Percentiles rank a stretch among this genome's conserved stretches.
Conservation (phyloP, 202 grass and related monocot genomes). For the Hordeum pubiflorum region DNA sequence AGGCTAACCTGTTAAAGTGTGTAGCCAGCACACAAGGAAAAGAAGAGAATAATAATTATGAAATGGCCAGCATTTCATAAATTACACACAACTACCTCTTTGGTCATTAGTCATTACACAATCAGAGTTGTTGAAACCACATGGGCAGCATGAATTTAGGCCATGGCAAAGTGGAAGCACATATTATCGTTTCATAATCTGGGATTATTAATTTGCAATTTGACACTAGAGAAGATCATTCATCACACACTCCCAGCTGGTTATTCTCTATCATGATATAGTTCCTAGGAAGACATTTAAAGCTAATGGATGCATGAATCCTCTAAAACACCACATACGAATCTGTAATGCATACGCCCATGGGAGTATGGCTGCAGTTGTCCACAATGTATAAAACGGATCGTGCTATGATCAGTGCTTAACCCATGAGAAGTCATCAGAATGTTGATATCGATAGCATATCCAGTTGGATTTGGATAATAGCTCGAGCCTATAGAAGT, state of each 20-base stretch:
- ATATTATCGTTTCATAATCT: not conserved
- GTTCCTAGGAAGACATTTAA: not conserved
- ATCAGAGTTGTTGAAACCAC: not conserved
- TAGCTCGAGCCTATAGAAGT: not conserved
- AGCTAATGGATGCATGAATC: not conserved
- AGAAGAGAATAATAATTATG: not conserved
- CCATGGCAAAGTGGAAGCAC: not conserved
- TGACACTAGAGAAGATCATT: not conserved
- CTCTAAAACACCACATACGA: not conserved
- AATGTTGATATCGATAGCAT: not conserved
- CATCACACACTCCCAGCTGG: not conserved
- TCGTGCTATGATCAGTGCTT: not conserved
- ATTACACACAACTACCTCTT: not conserved
- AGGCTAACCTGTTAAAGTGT: not conserved
- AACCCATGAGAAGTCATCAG: not conserved
- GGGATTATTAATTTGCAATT: not conserved
- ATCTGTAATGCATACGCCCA: not conserved
- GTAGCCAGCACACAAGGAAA: not conserved
- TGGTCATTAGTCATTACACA: not conserved
- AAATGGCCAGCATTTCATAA: not conserved
- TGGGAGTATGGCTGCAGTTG: not conserved
- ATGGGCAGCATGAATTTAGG: not conserved
- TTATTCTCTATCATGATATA: conserved; percentile 1
- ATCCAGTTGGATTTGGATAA: not conserved
- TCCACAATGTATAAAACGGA: not conserved